Conservation (phyloP, 768 basidiomycete species). For the Amanita molliuscula region DNA sequence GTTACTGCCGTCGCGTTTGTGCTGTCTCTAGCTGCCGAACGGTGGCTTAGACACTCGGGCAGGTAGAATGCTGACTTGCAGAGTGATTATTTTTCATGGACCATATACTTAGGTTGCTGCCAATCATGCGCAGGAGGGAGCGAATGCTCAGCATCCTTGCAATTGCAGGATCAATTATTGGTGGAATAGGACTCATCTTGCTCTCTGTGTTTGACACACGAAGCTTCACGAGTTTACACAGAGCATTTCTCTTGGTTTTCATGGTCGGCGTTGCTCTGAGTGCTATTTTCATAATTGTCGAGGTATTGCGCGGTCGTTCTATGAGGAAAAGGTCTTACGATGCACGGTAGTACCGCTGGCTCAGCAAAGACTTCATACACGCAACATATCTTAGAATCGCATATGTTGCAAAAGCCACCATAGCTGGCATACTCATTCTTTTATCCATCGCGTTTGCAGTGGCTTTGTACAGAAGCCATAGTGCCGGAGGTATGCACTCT, state of each 20-base stretch:
- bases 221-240: slow-evolving; percentile 39
- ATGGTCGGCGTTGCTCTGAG: slow-evolving; percentile 62
- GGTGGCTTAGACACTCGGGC: slow-evolving; percentile 55
- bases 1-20: slow-evolving; percentile 57
- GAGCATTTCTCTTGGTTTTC: slow-evolving; percentile 59
- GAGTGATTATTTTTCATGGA: not conserved
- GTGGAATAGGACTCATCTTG: slow-evolving; percentile 54
- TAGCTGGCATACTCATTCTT: slow-evolving; percentile 46
- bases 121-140: slow-evolving; percentile 49
- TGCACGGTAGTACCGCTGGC: slow-evolving; percentile 46
- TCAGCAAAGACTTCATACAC: slow-evolving; percentile 43
- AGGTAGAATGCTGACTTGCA: slow-evolving; percentile 26
- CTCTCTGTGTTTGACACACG: slow-evolving; percentile 66
- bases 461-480: slow-evolving; percentile 28
- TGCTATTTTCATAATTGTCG: slow-evolving; percentile 63
- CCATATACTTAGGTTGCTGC: slow-evolving; percentile 34
- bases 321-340: not conserved
- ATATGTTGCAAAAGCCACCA: slow-evolving; percentile 52
- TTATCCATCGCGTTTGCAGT: slow-evolving; percentile 57
- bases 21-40: slow-evolving; percentile 48
- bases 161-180: slow-evolving; percentile 49
- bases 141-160: slow-evolving; percentile 44
- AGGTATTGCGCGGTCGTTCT: slow-evolving; percentile 28
- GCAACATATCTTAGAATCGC: slow-evolving; percentile 35
- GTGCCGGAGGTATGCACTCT: slow-evolving; percentile 39